phyloP scores from a whole-genome alignment of 495 filamentous ascomycete genomes.

The Rhizodiscina lignyota region DNA sequence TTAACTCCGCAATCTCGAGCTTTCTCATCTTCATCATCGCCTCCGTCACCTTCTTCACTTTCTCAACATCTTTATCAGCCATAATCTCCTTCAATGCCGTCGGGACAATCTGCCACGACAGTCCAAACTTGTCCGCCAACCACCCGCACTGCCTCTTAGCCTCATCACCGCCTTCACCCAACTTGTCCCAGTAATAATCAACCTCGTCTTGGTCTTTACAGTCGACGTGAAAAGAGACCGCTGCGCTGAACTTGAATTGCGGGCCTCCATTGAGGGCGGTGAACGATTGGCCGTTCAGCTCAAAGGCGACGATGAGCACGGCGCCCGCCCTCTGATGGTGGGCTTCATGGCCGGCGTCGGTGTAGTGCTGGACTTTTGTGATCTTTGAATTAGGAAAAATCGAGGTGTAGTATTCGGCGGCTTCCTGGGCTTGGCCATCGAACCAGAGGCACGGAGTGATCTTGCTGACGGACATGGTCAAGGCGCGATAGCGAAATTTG shows the following conservation, averaged over 20 bases:
- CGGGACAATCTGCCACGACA: conserved; percentile 26
- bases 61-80: conserved; percentile 4
- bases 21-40: conserved; percentile 24
- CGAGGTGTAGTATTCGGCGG: conserved; percentile 22
- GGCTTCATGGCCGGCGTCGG: conserved; percentile 9
- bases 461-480: conserved; percentile 4
- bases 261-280: conserved; percentile 24
- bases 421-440: conserved; percentile 22
- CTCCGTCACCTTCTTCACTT: conserved; percentile 6
- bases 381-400: conserved; percentile 16
- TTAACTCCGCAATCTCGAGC: conserved; percentile 20
- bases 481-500: too few species aligned
- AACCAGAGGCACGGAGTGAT: conserved; percentile 25
- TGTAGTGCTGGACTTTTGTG: conserved; percentile 5
- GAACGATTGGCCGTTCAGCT: conserved; percentile 20
- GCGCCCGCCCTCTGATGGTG: conserved; percentile 13
- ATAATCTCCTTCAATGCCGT: conserved; percentile 14
- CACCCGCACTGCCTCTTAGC: conserved; percentile 20
- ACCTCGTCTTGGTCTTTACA: conserved; percentile 24
- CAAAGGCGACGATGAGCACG: conserved; percentile 18
- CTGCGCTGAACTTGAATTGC: conserved; percentile 15
- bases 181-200: conserved; percentile 24
- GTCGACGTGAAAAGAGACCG: conserved; percentile 18
- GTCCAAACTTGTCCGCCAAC: conserved; percentile 22
- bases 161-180: conserved; percentile 18